Evolutionary conservation across 2,329 filamentous ascomycete genomes (phyloP), one percentile per base, ranked within the genome.

Genomic region (Calcarisporium arbuscula): DNA sequence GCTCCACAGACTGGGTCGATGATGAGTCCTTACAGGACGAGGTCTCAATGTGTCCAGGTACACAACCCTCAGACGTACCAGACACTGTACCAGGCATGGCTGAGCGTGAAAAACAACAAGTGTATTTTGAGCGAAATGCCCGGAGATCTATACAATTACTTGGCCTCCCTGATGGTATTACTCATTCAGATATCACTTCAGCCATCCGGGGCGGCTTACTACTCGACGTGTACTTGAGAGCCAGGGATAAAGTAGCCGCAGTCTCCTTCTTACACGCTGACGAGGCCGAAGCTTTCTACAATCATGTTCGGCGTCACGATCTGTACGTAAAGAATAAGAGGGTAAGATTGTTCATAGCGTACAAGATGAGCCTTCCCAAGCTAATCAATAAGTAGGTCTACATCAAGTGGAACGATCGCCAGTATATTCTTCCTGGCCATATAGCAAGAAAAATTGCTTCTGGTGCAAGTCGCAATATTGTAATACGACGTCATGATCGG

Each of bases 391-490:
- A 21, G 6, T 39, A 89, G 82, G 64, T 88, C 30, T 69, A 79
- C 11, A 67, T 85, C 23, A 66, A 65, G 40, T 90, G 85, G 85
- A 73, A 70, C 33, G 74, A 85, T 22, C 74, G 76, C 10, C 85
- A 89, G 48, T 88, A 80, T 50, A 67, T 69, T 20, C 63, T 90
- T 8, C 66, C 73, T 3, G 61, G 64, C 4, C 76, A 85, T 53
- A 66, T 88, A 34, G 69, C 72, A 16, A 66, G 71, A 53, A 84
- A 82, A 51, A 70, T 89, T 35, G 57, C 58, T 25, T 64, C 58
- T 30, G 84, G 85, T 11, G 82, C 82, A 11, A 83, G 77, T 27
- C 77, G 86, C 40, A 92, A 90, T 48, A 56, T 94, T 23, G 61
- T 89, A 15, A 72, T 94, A 27, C 72, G 73, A 38, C 70, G 71